Percentiles rank a stretch among this genome's conserved stretches.
Conservation (phyloP, 495 filamentous ascomycete genomes). For the Penicillium crystallinum region DNA sequence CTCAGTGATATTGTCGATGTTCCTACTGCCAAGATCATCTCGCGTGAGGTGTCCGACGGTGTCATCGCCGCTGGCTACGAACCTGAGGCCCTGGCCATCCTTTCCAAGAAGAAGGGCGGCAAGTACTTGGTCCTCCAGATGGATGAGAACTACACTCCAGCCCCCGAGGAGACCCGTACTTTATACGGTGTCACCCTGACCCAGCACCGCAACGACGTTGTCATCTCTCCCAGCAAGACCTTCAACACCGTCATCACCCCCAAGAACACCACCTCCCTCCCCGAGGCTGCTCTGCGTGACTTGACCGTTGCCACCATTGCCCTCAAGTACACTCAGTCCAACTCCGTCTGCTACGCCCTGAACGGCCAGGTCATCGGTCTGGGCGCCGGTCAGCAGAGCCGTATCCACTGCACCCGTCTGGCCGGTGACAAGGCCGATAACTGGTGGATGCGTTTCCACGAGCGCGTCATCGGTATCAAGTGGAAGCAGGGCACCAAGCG, state of each 20-base stretch:
- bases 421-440: constrained; percentile 99
- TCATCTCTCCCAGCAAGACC: constrained; percentile 73
- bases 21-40: constrained; percentile 92
- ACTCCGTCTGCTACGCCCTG: constrained; percentile 96
- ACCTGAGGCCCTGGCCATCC: constrained; percentile 77
- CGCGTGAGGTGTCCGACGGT: constrained; percentile 94
- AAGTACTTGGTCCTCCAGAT: constrained; percentile 96
- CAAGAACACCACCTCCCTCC: constrained; percentile 65
- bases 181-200: constrained; percentile 82
- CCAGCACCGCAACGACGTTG: constrained; percentile 88
- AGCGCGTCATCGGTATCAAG: constrained; percentile 76
- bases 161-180: constrained; percentile 68
- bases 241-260: constrained; percentile 82
- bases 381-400: constrained; percentile 92
- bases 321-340: constrained; percentile 96
- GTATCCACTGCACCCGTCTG: constrained; percentile 96
- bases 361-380: constrained; percentile 93
- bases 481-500: constrained; percentile 97
- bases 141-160: constrained; percentile 78
- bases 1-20: constrained; percentile 85
- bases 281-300: constrained; percentile 79
- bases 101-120: constrained; percentile 97
- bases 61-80: constrained; percentile 87
- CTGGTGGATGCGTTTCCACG: constrained; percentile 98
- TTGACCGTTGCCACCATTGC: constrained; percentile 94